Base-by-base conservation (phyloP, 805 yeast species). In the Lipomyces yamadae region DNA sequence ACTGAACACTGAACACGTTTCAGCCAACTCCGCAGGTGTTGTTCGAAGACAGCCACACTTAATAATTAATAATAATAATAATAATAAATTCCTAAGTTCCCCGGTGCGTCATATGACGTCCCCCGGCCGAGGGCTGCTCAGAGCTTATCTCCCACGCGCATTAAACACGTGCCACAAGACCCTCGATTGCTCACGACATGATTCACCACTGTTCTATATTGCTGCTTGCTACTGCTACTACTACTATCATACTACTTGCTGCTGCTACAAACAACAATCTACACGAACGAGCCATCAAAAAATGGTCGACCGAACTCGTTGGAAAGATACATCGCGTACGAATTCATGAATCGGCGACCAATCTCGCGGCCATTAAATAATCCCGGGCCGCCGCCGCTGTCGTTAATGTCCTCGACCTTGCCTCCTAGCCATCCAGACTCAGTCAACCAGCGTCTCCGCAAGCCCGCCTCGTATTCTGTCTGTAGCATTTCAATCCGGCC, bases 291-390 rank as follows among this genome's bases (percentile, higher is more conserved):
- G 29, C 37, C 29, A 59, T 18, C 37, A 60, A 45, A 60, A 45
- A 45, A 57, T 2, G 63, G 67, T 10, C 67, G 58, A 2, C 57
- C 60, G 5, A 33, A 53, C 4, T 64, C 67, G 33, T 60, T 64
- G 8, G 67, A 64, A 39, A 61, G 45, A 15, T 64, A 64, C 30
- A 60, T 33, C 13, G 56, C 53, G 32, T 64, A 64, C 8, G 60
- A 60, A 35, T 48, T 35, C 42, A 60, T 30, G 35, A 64, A 64
- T 18, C 58, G 13, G 18, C 18, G 18, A 8, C 53, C 50, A 4
- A 35, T 50, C 24, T 45, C 53, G 15, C 37, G n/a, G 8, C 18
- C 45, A 30, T 37, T 52, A 24, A 37, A 8, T 33, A 45, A 11
- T 58, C 24, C 33, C 34, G 6, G 42, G 56, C 34, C 61, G 59